Evolutionary conservation across 2,329 filamentous ascomycete species (phyloP), one percentile per base, ranked within the genome.

Genomic region (Arthroderma uncinatum): DNA sequence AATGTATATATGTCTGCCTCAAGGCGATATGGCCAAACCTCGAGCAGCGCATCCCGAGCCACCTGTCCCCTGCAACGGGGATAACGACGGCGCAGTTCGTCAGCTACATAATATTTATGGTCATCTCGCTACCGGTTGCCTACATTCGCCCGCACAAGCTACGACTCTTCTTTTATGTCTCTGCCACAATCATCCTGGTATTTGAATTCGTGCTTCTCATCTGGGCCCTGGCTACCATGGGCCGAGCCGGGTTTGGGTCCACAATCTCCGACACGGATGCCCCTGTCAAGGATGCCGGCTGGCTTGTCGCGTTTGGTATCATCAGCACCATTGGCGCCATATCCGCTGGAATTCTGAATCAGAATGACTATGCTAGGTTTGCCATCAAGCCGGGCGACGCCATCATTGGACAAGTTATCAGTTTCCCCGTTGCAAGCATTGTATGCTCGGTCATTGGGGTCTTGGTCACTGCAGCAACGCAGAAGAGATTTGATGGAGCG

Each of bases 271-370:
- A 44, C 37, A 19, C 48, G 8, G 57, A 59, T 3, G 54, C 36
- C 10, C 33, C 28, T 7, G 23, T 39, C 3, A 58, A 56, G 30
- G 37, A 58, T 16, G 33, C 73, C 1, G 71, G 68, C 14, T 75
- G 71, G 71, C 64, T 66, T 23, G 67, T 71, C 33, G 63, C 72
- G 44, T 63, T 69, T 30, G 74, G 72, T 5, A 68, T 76, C 39
- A 74, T 71, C 21, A 71, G 70, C 0, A 68, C 71, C 3, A 73
- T 78, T 21, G 76, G 76, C 2, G 66, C 68, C 30, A 76, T 76
- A 53, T 70, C 75, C 2, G 73, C 74, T 1, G 76, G 75, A 3
- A 65, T 78, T 23, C 71, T 73, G 6, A 79, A 77, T 59, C 75
- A 77, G 42, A 58, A 58, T 34, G 75, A 78, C 63, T 77, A 73